phyloP scores from a whole-genome alignment of 164 flowering plant genomes.

The Kingdonia uniflora region DNA sequence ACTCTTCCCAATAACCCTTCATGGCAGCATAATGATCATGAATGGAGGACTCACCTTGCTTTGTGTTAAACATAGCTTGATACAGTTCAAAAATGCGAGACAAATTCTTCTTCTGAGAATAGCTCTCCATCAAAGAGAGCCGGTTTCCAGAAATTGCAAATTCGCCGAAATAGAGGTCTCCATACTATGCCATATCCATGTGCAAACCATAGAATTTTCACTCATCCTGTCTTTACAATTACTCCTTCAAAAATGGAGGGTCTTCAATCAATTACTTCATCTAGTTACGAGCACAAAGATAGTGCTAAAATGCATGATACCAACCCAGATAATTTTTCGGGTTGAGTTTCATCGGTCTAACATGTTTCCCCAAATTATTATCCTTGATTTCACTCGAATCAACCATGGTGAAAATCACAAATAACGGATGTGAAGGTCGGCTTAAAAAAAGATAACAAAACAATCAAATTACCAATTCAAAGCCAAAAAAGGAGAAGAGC shows the following conservation, averaged over 20 bases:
- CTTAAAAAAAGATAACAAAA: too few relatives aligned
- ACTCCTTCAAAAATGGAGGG: not conserved
- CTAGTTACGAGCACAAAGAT: too few relatives aligned
- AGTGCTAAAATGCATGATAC: not conserved
- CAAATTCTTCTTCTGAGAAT: not conserved
- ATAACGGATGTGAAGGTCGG: too few relatives aligned
- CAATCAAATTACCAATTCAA: too few relatives aligned
- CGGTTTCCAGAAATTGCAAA: not conserved
- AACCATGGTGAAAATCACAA: too few relatives aligned
- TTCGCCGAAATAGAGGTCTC: not conserved
- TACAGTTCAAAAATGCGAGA: not conserved
- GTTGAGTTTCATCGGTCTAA: too few relatives aligned
- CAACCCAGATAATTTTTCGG: not conserved
- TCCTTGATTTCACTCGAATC: too few relatives aligned
- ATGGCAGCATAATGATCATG: not conserved
- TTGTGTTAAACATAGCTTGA: not conserved
- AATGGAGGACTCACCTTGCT: not conserved
- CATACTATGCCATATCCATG: slow-evolving; percentile 1
- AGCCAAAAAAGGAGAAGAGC: too few relatives aligned
- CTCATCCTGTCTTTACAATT: not conserved
- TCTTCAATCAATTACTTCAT: not conserved
- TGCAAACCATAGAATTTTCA: not conserved
- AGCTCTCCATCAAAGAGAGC: not conserved
- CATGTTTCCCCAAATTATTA: too few relatives aligned
- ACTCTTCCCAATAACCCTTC: not conserved